Base-by-base conservation (phyloP, 1,284 basidiomycete species). In the Cryptococcus sp. region DNA sequence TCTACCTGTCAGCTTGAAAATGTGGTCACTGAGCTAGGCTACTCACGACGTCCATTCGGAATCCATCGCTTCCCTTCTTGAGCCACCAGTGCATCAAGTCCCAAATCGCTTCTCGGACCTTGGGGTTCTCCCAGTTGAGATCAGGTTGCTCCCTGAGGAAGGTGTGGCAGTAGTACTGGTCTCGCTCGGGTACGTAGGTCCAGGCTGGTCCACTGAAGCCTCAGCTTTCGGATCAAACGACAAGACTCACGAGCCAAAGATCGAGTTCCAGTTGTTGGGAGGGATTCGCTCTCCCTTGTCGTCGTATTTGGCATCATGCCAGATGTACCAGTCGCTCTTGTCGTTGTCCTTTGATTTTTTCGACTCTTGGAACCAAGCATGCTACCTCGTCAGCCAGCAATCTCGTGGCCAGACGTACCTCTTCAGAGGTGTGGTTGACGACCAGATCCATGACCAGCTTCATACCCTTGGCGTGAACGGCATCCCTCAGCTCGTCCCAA, bases 261-360 rank as follows among this genome's bases (percentile, higher is more conserved):
- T 62, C 6, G 64, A 63, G 6, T 61, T 56, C 77, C 76, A 78
- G 65, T 77, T 78, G 60, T 74, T 75, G 5, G 76, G 76, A 4
- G 66, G 66, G 0, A 59, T 45, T 9, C 63, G 42, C 39, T 64
- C 54, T 9, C 69, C 68, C 19, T 51, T 45, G 9, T 62, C 64
- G 34, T 69, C 64, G 48, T 59, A 58, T 46, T 64, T 73, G 26
- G 68, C 58, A 28, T 57, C 47, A 18, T 67, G 62, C 74, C 75
- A 76, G 62, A 68, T 73, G 59, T 75, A 77, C 71, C 72, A 77
- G 56, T 77, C 72, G 11, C 74, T 58, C 59, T 77, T 76, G 11
- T 72, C 65, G 56, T 62, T 71, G 33, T 60, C 51, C 49, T 64
- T 64, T n/a, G 66, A 69, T 5, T 56, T 59, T 19, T 67, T 58